Percentiles rank a stretch among this genome's conserved stretches.
Conservation (phyloP, 306 rosid species). For the Pterocarpus santalinus region DNA sequence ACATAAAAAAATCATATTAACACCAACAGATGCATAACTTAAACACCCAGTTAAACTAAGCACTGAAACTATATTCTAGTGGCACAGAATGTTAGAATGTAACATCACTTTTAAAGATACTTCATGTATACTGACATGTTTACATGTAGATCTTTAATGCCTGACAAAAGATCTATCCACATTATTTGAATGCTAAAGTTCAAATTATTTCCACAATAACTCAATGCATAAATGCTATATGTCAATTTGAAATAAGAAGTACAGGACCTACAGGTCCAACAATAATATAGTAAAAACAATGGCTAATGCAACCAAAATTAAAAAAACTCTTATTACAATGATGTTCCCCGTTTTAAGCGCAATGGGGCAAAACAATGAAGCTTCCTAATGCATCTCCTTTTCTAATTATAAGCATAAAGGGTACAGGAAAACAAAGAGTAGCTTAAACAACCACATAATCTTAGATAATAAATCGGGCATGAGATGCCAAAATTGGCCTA, state of each 20-base stretch:
- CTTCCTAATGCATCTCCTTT: background rate
- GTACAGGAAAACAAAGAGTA: background rate
- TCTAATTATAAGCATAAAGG: conserved; percentile 15
- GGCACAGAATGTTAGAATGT: background rate
- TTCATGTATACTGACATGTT: background rate
- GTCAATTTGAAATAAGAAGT: background rate
- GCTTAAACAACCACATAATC: conserved; percentile 6
- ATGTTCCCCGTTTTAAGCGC: background rate
- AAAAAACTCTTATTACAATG: too few relatives aligned
- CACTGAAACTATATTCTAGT: background rate
- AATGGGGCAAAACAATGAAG: background rate
- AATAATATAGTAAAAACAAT: background rate
- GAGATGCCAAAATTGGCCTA: too few relatives aligned
- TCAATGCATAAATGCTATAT: conserved; percentile 15
- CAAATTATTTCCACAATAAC: conserved; percentile 20
- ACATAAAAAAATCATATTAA: conserved; percentile 7
- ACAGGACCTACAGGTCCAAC: background rate
- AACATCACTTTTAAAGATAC: conserved; percentile 2
- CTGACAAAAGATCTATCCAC: background rate
- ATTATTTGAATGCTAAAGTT: conserved; percentile 5
- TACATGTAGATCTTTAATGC: background rate
- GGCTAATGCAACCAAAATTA: background rate
- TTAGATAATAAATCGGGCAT: too few relatives aligned
- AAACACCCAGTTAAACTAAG: background rate
- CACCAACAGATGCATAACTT: background rate